Base-by-base conservation (phyloP, 768 basidiomycete species). In the Albatrellus ellisii region DNA sequence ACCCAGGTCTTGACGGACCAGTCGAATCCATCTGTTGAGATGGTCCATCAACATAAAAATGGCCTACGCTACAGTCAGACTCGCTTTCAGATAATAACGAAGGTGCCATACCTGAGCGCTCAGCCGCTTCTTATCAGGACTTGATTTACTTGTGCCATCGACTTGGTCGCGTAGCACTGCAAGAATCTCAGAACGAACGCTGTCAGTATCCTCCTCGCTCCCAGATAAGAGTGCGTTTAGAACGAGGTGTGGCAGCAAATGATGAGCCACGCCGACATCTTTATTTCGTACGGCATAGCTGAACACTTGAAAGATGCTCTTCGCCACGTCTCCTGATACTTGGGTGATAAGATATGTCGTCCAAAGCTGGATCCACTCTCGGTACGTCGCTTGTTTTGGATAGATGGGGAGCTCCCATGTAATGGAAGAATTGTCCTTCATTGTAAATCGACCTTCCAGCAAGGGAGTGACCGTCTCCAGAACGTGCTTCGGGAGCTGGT, bases 321-420 rank as follows among this genome's bases (percentile, higher is more conserved):
- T 66, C 11, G 88, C 85, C 39, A 63, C 67, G 2, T 50, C 48
- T 15, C 76, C 75, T 1, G 75, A 69, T 6, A 72, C 76, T 43
- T 66, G 71, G 9, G 72, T 67, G 42, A 97, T 85, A 26, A 99
- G 71, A 57, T 88, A 70, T 8, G 72, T 66, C 1, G 89, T 79
- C 90, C 92, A 98, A 0, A 73, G 56, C 49, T 94, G 90, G 26
- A 98, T 73, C 95, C 95, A 99, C 59, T 98, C 92, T 31, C 92
- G 77, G 60, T 97, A 99, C 0, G 89, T 94, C 2, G 73, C 57
- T 43, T 78, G 70, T 4, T 62, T 61, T 1, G 74, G 69, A 60
- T 97, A 99, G 43, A 98, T 77, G 2, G 94, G 92, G 48, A 79
- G 74, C 38, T 65, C 63, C 2, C 59, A 53, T 2, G 58, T 52